Conservation (phyloP, 2,329 filamentous ascomycete genomes). For the Pseudonectria foliicola region DNA sequence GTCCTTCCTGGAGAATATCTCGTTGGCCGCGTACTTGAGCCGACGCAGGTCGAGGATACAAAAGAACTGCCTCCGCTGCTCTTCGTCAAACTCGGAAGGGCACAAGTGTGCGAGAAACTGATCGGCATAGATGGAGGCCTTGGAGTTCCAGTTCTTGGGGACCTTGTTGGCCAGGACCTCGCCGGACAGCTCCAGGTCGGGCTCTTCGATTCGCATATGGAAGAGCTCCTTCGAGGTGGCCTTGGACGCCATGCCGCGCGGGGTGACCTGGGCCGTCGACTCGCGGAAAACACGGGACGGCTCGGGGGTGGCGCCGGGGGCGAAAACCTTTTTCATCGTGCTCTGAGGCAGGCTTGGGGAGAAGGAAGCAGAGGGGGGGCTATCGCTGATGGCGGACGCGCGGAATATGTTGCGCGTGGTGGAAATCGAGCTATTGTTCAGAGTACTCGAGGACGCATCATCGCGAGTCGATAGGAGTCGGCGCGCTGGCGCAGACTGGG, state of each 20-base stretch:
- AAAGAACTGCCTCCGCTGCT: constrained; percentile 55
- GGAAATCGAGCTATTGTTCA: constrained; percentile 29
- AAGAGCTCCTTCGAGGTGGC: constrained; percentile 46
- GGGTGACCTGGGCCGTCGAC: constrained; percentile 39
- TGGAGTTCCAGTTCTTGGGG: constrained; percentile 43
- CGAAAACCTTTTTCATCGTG: constrained; percentile 42
- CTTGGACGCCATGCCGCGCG: constrained; percentile 43
- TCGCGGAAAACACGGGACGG: constrained; percentile 36
- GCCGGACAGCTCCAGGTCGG: constrained; percentile 48
- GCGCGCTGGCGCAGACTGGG: constrained; percentile 30
- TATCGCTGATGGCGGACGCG: constrained; percentile 30
- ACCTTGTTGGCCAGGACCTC: constrained; percentile 47
- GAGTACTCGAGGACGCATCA: constrained; percentile 27
- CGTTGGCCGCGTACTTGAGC: constrained; percentile 54
- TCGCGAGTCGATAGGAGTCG: constrained; percentile 30
- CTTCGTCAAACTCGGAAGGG: constrained; percentile 49
- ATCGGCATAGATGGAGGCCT: constrained; percentile 52
- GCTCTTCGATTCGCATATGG: constrained; percentile 51
- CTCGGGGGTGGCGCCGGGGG: constrained; percentile 37
- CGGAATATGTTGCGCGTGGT: constrained; percentile 36
- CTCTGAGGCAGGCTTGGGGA: constrained; percentile 35
- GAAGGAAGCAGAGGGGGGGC: constrained; percentile 33
- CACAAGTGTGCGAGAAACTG: constrained; percentile 52
- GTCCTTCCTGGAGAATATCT: constrained; percentile 53
- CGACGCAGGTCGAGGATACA: constrained; percentile 55